phyloP scores from a whole-genome alignment of 2,329 filamentous ascomycete genomes.

The Aspergillus novoparasiticus region DNA sequence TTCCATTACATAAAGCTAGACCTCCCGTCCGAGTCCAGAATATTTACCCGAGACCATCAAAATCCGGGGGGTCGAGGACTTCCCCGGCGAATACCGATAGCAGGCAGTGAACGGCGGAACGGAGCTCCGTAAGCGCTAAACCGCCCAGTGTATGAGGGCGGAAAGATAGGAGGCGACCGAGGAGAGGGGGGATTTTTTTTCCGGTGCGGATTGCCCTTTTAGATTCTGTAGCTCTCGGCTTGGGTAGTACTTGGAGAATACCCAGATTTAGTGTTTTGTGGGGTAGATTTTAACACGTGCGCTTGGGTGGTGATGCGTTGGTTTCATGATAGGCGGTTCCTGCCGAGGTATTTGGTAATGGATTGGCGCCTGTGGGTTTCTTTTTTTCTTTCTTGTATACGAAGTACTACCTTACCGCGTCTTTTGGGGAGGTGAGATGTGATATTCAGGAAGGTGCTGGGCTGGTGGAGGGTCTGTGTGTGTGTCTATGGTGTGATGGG shows the following conservation, averaged over 20 bases:
- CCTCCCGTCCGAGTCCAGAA: slow-evolving; percentile 19
- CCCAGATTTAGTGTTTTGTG: not conserved
- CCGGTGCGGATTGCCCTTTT: not conserved
- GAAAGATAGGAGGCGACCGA: not conserved
- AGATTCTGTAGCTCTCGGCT: not conserved
- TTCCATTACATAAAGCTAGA: slow-evolving; percentile 1
- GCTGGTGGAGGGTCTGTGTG: not conserved
- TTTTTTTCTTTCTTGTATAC: not conserved
- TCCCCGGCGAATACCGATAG: slow-evolving; percentile 5
- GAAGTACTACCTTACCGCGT: not conserved
- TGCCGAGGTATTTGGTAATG: slow-evolving; percentile 4
- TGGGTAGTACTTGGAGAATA: not conserved
- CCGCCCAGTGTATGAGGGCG: not conserved
- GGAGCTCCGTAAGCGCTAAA: slow-evolving; percentile 1
- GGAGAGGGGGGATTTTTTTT: not conserved
- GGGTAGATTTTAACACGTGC: not conserved
- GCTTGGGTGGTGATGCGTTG: not conserved
- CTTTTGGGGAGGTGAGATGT: not conserved
- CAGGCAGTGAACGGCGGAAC: not conserved
- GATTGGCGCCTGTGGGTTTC: not conserved
- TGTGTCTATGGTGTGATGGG: not conserved
- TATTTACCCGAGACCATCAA: slow-evolving; percentile 17
- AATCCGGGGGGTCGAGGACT: not conserved
- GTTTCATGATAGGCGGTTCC: not conserved
- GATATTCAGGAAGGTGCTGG: not conserved